A percentile compares a stretch with the other conserved stretches of the same genome.
These are phyloP conservation scores for Monosporascus sp. DNA, from an alignment of 2,329 filamentous ascomycete genomes.

Conservation along the genomic window DNA sequence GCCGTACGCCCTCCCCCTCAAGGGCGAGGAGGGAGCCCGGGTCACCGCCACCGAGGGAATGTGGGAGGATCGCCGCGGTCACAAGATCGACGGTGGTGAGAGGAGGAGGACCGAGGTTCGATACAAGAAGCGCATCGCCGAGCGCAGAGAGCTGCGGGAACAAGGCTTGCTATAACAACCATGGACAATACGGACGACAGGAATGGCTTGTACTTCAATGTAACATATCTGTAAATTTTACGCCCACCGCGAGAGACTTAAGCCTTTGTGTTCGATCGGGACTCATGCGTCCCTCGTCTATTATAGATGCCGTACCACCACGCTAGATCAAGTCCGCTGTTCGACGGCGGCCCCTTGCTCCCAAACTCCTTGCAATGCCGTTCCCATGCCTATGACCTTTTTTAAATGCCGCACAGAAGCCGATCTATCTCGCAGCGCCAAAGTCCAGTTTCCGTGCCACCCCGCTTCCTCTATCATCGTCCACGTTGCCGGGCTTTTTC, in stretches of 20 bases:
- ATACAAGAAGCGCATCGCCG: conserved; percentile 76
- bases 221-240: conserved; percentile 17
- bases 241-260: background rate
- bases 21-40: conserved; percentile 58
- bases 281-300: too few species aligned
- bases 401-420: background rate
- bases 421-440: conserved; percentile 40
- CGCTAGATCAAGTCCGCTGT: too few species aligned
- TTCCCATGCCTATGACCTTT: conserved; percentile 6
- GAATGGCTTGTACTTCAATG: conserved; percentile 14
- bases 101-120: conserved; percentile 78
- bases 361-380: conserved; percentile 12
- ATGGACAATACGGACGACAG: background rate
- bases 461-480: conserved; percentile 64
- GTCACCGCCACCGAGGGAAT: conserved; percentile 77
- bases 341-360: background rate
- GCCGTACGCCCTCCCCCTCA: conserved; percentile 65
- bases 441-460: conserved; percentile 83
- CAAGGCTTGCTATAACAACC: conserved; percentile 16
- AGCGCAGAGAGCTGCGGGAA: conserved; percentile 62
- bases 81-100: conserved; percentile 96
- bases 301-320: too few species aligned
- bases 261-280: background rate
- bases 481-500: conserved; percentile 65
- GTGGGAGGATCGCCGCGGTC: conserved; percentile 83